These are phyloP conservation scores for Immersiella caudata DNA, from an alignment of 495 filamentous ascomycete genomes.

Conservation along the genomic window DNA sequence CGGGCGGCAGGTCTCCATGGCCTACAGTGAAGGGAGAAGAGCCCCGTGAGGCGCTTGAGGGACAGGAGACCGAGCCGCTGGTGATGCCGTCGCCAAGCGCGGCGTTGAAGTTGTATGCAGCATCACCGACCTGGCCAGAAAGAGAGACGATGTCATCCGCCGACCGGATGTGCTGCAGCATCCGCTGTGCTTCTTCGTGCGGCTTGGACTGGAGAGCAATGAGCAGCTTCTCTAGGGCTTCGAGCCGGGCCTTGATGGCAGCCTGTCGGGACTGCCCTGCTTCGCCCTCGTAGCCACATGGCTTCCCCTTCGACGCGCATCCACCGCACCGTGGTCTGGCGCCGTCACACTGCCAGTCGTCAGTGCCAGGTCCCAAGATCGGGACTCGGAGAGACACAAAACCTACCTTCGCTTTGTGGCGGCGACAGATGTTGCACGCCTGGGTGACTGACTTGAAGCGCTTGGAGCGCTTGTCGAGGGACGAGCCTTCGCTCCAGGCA, in stretches of 20 bases:
- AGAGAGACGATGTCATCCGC: constrained; percentile 24
- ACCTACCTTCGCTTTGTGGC: constrained; percentile 30
- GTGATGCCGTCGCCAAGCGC: background rate
- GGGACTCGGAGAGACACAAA: background rate
- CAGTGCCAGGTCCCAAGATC: background rate
- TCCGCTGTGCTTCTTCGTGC: constrained; percentile 27
- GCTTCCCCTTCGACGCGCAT: constrained; percentile 23
- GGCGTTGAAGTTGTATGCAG: background rate
- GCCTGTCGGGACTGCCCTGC: constrained; percentile 36
- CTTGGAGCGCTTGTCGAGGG: constrained; percentile 22
- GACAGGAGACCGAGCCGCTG: background rate
- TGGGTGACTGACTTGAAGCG: constrained; percentile 32
- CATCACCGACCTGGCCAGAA: background rate
- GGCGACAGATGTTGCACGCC: constrained; percentile 32
- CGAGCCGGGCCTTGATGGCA: constrained; percentile 29
- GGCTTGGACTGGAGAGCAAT: constrained; percentile 28
- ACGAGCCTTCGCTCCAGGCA: constrained; percentile 8
- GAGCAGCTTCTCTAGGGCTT: constrained; percentile 31
- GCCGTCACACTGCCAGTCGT: constrained; percentile 33
- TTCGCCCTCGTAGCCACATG: constrained; percentile 35
- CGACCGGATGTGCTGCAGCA: constrained; percentile 23
- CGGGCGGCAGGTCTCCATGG: background rate
- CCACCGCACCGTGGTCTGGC: constrained; percentile 31
- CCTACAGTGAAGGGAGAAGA: background rate
- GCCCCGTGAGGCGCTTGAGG: background rate